Conservation (phyloP, 768 basidiomycete genomes). For the Hortiboletus flavorubellus region DNA sequence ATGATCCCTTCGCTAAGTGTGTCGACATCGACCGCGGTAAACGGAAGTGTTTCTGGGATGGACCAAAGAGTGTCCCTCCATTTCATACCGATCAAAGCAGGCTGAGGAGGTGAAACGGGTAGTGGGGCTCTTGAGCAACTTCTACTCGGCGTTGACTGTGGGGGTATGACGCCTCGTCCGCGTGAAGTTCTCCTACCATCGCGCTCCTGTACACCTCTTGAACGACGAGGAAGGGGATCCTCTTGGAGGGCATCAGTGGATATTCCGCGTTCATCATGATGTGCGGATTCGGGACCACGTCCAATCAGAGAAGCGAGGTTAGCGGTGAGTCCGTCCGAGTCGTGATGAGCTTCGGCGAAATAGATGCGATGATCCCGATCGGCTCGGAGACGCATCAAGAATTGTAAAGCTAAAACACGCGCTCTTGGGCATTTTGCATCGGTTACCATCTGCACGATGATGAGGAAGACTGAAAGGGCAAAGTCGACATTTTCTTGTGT, state of each 20-base stretch:
- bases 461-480: slow-evolving; percentile 51
- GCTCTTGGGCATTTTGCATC: slow-evolving; percentile 53
- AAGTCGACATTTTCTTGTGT: slow-evolving; percentile 44
- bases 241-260: slow-evolving; percentile 24
- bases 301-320: slow-evolving; percentile 64
- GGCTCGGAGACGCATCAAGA: slow-evolving; percentile 83
- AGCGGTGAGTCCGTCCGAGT: slow-evolving; percentile 53
- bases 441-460: slow-evolving; percentile 46
- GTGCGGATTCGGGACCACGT: slow-evolving; percentile 36
- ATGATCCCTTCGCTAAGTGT: slow-evolving; percentile 65
- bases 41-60: slow-evolving; percentile 62
- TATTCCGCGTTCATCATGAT: slow-evolving; percentile 27
- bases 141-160: slow-evolving; percentile 49
- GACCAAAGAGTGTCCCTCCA: slow-evolving; percentile 57
- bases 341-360: slow-evolving; percentile 52
- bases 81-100: slow-evolving; percentile 29
- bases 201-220: slow-evolving; percentile 49
- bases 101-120: slow-evolving; percentile 27
- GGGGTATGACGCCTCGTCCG: slow-evolving; percentile 45
- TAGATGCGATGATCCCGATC: slow-evolving; percentile 88
- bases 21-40: slow-evolving; percentile 51
- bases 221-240: slow-evolving; percentile 38
- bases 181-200: slow-evolving; percentile 51
- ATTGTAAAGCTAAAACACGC: slow-evolving; percentile 73
- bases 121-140: slow-evolving; percentile 58